A percentile compares a stretch with the other conserved stretches of the same genome.
These are phyloP conservation scores for Apostasia shenzhenica DNA, from an alignment of 106 monocot genomes.

Conservation along the genomic window DNA sequence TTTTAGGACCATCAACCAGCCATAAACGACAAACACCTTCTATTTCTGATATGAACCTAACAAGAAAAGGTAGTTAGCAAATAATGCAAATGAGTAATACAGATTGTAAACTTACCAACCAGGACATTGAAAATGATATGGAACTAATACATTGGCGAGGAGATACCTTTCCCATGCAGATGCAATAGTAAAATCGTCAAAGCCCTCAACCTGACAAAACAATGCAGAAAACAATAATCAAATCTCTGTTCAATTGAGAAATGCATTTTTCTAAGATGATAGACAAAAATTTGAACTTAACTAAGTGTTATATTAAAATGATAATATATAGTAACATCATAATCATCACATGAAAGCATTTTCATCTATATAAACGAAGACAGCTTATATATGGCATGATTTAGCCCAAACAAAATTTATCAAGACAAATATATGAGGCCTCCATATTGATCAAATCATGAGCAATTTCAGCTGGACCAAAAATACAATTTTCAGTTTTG, in stretches of 20 bases:
- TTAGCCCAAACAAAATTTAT: too few species aligned
- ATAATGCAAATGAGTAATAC: neutral
- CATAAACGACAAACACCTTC: conserved; percentile 81
- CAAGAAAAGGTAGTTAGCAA: conserved; percentile 4
- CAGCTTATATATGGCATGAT: neutral
- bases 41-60: conserved; percentile 94
- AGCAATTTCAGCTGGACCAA: too few species aligned
- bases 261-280: neutral
- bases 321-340: neutral
- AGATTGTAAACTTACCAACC: neutral
- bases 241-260: neutral
- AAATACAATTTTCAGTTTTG: too few species aligned
- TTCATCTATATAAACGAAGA: neutral
- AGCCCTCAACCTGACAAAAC: conserved; percentile 62
- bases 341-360: neutral
- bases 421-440: too few species aligned
- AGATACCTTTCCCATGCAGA: conserved; percentile 97
- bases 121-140: neutral
- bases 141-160: neutral
- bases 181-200: conserved; percentile 97
- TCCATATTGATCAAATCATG: too few species aligned
- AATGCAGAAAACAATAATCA: neutral
- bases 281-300: neutral
- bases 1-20: conserved; percentile 80
- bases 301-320: neutral